Conservation (phyloP, 2,329 filamentous ascomycete species). For the Plenodomus lindquistii region DNA sequence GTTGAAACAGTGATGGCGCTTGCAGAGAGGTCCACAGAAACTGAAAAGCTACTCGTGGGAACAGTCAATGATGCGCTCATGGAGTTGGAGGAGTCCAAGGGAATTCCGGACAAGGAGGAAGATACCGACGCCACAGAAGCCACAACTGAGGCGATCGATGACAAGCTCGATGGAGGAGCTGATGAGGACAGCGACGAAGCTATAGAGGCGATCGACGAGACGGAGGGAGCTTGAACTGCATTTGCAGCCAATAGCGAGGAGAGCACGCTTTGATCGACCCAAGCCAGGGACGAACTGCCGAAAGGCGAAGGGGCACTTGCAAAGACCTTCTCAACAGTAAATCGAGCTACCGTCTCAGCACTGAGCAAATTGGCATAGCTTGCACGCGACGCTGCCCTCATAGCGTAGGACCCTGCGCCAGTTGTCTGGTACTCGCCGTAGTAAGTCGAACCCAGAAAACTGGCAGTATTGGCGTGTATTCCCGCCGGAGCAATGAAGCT, state of each 20-base stretch:
- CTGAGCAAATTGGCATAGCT: constrained; percentile 43
- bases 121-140: constrained; percentile 5
- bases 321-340: constrained; percentile 41
- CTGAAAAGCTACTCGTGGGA: too few species aligned
- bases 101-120: too few species aligned
- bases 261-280: constrained; percentile 46
- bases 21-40: background rate
- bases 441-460: constrained; percentile 30
- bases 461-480: constrained; percentile 34
- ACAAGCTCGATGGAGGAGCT: too few species aligned
- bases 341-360: constrained; percentile 40
- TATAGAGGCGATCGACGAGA: constrained; percentile 11
- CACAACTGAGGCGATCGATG: background rate
- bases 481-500: constrained; percentile 46
- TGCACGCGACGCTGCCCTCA: constrained; percentile 39
- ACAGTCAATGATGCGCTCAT: constrained; percentile 8
- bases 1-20: constrained; percentile 3
- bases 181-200: constrained; percentile 4
- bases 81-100: too few species aligned
- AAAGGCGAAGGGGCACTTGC: constrained; percentile 40
- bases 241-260: constrained; percentile 39
- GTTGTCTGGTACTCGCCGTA: constrained; percentile 50
- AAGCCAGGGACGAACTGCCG: constrained; percentile 38
- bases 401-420: constrained; percentile 47
- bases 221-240: constrained; percentile 20